Evolutionary conservation across 495 filamentous ascomycete genomes (phyloP).

Genomic region (Penicillium dipodomyicola): DNA sequence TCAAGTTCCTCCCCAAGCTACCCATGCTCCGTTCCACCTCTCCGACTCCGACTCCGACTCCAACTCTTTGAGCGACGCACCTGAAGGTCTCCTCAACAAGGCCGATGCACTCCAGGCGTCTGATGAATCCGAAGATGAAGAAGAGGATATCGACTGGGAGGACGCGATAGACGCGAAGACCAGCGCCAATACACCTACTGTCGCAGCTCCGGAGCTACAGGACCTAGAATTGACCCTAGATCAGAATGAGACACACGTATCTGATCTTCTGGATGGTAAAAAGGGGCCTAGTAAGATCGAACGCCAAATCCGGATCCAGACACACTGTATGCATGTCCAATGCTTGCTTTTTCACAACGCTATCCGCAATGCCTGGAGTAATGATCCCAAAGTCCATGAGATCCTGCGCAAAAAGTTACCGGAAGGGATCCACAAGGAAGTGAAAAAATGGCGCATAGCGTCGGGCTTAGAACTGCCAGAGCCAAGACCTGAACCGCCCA

Average conservation of each 20-base stretch:
- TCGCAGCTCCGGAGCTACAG: slow-evolving; percentile 33
- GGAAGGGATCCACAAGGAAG: slow-evolving; percentile 62
- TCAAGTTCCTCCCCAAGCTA: slow-evolving; percentile 3
- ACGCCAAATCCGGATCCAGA: slow-evolving; percentile 68
- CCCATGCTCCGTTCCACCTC: slow-evolving; percentile 6
- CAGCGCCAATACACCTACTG: slow-evolving; percentile 29
- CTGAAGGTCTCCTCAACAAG: slow-evolving; percentile 19
- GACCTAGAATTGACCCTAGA: slow-evolving; percentile 78
- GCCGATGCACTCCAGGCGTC: slow-evolving; percentile 11
- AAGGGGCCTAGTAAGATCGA: slow-evolving; percentile 85
- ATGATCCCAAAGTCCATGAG: slow-evolving; percentile 73
- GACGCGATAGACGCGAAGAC: slow-evolving; percentile 62
- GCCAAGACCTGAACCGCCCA: slow-evolving; percentile 29
- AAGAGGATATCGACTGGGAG: slow-evolving; percentile 78
- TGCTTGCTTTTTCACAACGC: slow-evolving; percentile 85
- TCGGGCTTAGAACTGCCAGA: slow-evolving; percentile 58
- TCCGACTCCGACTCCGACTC: slow-evolving; percentile 48
- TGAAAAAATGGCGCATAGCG: slow-evolving; percentile 69
- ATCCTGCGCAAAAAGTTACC: slow-evolving; percentile 72
- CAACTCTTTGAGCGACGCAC: slow-evolving; percentile 63
- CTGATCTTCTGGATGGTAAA: slow-evolving; percentile 65
- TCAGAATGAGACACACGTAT: slow-evolving; percentile 53
- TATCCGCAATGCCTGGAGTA: slow-evolving; percentile 81
- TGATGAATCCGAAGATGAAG: slow-evolving; percentile 36
- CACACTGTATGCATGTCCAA: slow-evolving; percentile 89